Evolutionary conservation across 2,329 filamentous ascomycete species (phyloP).

Genomic region (Didymella lethalis): DNA sequence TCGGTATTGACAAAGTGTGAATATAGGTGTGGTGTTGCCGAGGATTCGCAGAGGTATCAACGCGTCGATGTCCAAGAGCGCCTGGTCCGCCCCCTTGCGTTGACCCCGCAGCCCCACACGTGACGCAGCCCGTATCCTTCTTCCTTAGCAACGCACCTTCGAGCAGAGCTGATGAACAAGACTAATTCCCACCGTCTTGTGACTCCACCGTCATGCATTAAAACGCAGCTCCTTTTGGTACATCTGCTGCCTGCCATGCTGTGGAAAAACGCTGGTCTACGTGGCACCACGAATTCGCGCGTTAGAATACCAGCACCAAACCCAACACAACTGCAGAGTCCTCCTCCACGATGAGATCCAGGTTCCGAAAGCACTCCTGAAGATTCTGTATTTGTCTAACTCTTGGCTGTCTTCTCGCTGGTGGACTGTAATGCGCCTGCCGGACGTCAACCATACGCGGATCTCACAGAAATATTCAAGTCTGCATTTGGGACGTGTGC

Average conservation of each 20-base stretch:
- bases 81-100: not conserved
- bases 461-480: not conserved
- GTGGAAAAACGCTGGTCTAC: not conserved
- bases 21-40: not conserved
- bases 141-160: not conserved
- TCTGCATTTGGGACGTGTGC: conserved; percentile 2
- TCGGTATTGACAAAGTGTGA: not conserved
- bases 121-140: not conserved
- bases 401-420: not conserved
- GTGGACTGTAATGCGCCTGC: not conserved
- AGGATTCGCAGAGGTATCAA: not conserved
- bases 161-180: not conserved
- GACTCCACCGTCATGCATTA: not conserved
- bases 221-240: not conserved
- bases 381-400: not conserved
- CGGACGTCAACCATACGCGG: too few species aligned
- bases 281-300: not conserved
- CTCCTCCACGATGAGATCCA: not conserved
- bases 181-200: not conserved
- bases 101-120: not conserved
- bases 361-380: too few species aligned
- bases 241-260: not conserved
- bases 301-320: not conserved
- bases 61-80: not conserved
- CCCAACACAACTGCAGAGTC: not conserved